phyloP scores from a whole-genome alignment of 108 stramenopile species.

The Stephanodiscus triporus region DNA sequence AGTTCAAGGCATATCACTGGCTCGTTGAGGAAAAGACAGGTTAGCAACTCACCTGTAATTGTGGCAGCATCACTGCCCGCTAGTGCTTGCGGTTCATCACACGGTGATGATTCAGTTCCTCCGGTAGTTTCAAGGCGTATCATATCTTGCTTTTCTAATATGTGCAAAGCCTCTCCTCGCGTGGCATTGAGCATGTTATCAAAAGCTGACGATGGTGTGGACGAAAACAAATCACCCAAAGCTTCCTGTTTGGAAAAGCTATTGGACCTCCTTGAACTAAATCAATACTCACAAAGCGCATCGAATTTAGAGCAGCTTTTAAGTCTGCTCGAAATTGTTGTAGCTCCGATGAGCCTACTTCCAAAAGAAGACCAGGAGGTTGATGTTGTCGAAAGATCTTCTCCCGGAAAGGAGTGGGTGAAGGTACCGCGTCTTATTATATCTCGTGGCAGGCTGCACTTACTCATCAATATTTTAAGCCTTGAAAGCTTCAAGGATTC shows the following conservation, averaged over 20 bases:
- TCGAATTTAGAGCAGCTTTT: constrained; percentile 84
- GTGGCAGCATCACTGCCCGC: constrained; percentile 83
- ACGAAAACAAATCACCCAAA: not conserved
- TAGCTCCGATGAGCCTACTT: constrained; percentile 64
- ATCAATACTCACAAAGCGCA: constrained; percentile 65
- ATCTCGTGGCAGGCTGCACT: constrained; percentile 62
- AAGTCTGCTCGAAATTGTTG: constrained; percentile 67
- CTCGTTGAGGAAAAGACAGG: constrained; percentile 55
- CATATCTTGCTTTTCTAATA: constrained; percentile 53
- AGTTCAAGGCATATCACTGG: constrained; percentile 26
- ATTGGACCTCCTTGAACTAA: constrained; percentile 69
- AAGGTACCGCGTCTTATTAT: constrained; percentile 73
- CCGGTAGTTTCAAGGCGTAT: constrained; percentile 81
- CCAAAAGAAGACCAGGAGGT: constrained; percentile 65
- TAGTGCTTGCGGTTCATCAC: constrained; percentile 48
- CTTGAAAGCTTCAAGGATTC: constrained; percentile 83
- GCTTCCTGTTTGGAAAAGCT: constrained; percentile 63
- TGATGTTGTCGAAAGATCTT: constrained; percentile 55
- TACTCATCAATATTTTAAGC: constrained; percentile 72
- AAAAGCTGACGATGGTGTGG: constrained; percentile 14
- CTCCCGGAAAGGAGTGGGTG: constrained; percentile 73
- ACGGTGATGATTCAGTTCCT: constrained; percentile 55
- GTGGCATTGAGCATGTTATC: constrained; percentile 62
- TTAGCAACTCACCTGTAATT: constrained; percentile 56
- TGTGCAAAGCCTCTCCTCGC: constrained; percentile 71